phyloP scores from a whole-genome alignment of 177 flowering plant genomes.

The Vitis hybrid region DNA sequence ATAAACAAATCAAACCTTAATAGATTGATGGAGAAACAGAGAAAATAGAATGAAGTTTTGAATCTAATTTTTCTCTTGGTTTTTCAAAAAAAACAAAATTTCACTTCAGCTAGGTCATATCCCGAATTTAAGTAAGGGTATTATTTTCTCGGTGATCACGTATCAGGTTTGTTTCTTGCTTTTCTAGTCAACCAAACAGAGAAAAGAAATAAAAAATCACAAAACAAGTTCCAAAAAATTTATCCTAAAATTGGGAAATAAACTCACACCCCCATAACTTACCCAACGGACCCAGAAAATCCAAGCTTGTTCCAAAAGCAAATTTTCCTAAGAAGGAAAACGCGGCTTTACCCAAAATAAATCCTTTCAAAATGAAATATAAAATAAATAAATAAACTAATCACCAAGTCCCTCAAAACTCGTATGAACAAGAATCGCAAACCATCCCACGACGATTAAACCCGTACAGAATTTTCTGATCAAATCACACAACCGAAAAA shows the following conservation, averaged over 20 bases:
- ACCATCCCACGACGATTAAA: background rate
- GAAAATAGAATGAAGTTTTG: too few species aligned
- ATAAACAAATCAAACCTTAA: too few species aligned
- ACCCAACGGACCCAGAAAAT: background rate
- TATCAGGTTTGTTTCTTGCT: background rate
- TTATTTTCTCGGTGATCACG: background rate
- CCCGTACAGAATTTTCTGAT: background rate
- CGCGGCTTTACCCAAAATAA: background rate
- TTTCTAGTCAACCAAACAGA: conserved; percentile 5
- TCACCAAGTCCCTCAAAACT: background rate
- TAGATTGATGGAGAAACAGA: too few species aligned
- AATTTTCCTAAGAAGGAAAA: background rate
- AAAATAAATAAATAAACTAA: background rate
- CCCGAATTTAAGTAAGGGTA: background rate
- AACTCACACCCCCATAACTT: background rate
- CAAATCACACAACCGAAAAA: background rate
- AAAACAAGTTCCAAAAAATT: background rate
- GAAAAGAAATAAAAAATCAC: background rate
- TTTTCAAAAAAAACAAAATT: too few species aligned
- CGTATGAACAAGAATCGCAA: background rate
- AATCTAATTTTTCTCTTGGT: too few species aligned
- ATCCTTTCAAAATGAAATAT: background rate
- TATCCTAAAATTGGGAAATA: background rate
- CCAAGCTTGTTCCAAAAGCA: background rate
- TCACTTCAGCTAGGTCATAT: too few species aligned